Conservation (phyloP, 2,329 filamentous ascomycete genomes). For the Pyrenophora graminea region DNA sequence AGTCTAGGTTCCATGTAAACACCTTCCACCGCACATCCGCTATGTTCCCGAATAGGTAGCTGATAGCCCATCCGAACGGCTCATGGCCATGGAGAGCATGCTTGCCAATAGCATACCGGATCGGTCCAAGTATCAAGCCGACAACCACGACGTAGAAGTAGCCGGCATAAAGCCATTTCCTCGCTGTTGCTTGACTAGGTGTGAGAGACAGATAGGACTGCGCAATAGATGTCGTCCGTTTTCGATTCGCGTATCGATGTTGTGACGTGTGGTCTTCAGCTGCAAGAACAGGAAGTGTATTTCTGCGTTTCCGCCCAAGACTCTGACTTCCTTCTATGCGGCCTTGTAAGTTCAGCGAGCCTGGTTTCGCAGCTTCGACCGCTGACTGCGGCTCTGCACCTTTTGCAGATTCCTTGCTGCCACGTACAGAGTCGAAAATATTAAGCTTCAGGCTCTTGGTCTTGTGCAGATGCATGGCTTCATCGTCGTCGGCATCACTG, state of each 20-base stretch:
- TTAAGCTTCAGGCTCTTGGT: slow-evolving; percentile 37
- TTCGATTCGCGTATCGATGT: slow-evolving; percentile 29
- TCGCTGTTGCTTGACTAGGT: slow-evolving; percentile 70
- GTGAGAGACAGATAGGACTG: slow-evolving; percentile 81
- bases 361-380: slow-evolving; percentile 30
- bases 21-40: slow-evolving; percentile 72
- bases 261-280: slow-evolving; percentile 28
- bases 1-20: slow-evolving; percentile 67
- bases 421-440: slow-evolving; percentile 27
- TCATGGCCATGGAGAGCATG: slow-evolving; percentile 73
- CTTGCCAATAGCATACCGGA: slow-evolving; percentile 70
- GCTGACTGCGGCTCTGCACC: slow-evolving; percentile 36
- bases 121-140: slow-evolving; percentile 68
- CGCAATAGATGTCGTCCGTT: slow-evolving; percentile 39
- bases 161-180: slow-evolving; percentile 82
- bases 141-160: slow-evolving; percentile 75
- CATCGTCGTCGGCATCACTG: slow-evolving; percentile 56
- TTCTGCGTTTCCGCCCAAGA: slow-evolving; percentile 33
- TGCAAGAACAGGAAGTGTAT: slow-evolving; percentile 38
- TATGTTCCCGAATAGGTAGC: slow-evolving; percentile 84
- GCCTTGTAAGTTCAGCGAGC: slow-evolving; percentile 15
- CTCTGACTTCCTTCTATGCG: slow-evolving; percentile 4
- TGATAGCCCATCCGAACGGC: slow-evolving; percentile 88
- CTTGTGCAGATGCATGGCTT: slow-evolving; percentile 27
- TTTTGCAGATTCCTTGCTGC: slow-evolving; percentile 13